Percentiles rank a stretch among this genome's conserved stretches.
Evolutionary conservation across 2,329 filamentous ascomycete genomes (phyloP).

Genomic region (Ophiostoma himal-ulmi): DNA sequence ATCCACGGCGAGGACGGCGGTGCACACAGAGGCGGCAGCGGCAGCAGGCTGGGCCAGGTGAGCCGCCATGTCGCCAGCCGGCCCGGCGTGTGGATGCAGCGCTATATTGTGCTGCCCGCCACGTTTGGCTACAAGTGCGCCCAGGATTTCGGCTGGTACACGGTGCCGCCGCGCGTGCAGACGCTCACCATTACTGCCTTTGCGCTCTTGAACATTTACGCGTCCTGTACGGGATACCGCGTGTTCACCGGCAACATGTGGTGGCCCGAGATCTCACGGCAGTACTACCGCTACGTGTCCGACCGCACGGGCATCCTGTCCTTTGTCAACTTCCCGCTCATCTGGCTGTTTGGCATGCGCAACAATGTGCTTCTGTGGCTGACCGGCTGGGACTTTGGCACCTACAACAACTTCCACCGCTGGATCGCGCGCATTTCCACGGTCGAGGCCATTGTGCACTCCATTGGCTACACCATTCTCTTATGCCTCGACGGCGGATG

Average conservation of each 20-base stretch:
- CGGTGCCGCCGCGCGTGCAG: slow-evolving; percentile 27
- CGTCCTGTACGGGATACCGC: slow-evolving; percentile 23
- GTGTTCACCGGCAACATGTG: slow-evolving; percentile 26
- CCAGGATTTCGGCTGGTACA: slow-evolving; percentile 38
- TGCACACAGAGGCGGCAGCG: neutral
- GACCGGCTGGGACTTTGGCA: slow-evolving; percentile 62
- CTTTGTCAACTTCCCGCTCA: slow-evolving; percentile 25
- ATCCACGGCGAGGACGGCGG: neutral
- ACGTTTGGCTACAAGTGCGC: slow-evolving; percentile 41
- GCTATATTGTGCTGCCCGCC: slow-evolving; percentile 27
- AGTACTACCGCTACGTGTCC: slow-evolving; percentile 25
- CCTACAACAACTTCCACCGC: slow-evolving; percentile 62
- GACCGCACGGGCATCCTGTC: slow-evolving; percentile 27
- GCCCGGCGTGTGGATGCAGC: slow-evolving; percentile 19
- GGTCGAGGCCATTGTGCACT: slow-evolving; percentile 56
- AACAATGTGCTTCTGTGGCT: slow-evolving; percentile 62
- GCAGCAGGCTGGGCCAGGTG: neutral
- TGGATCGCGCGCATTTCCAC: slow-evolving; percentile 59
- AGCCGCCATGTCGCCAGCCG: slow-evolving; percentile 9
- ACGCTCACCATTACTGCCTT: slow-evolving; percentile 23
- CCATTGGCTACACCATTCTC: slow-evolving; percentile 44
- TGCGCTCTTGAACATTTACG: slow-evolving; percentile 21
- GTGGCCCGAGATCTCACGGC: slow-evolving; percentile 22
- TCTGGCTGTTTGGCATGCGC: slow-evolving; percentile 52
- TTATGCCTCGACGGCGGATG: slow-evolving; percentile 33